Evolutionary conservation across 192 early-diverging fungal species (phyloP).

Genomic region (Umbelopsis vinacea): DNA sequence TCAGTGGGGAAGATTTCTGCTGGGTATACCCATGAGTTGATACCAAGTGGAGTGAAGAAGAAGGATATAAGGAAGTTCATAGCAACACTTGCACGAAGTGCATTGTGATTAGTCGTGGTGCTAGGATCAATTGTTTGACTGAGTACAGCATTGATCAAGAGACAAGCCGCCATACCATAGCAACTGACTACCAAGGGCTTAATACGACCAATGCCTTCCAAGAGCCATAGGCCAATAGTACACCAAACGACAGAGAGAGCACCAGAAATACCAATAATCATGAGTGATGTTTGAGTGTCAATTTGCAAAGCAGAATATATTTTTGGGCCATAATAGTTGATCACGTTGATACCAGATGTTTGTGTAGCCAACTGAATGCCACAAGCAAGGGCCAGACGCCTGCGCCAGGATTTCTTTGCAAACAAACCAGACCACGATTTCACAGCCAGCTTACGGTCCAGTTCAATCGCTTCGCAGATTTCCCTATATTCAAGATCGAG

Average conservation of each 20-base stretch:
- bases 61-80: constrained; percentile 67
- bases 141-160: constrained; percentile 17
- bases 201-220: constrained; percentile 18
- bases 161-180: constrained; percentile 20
- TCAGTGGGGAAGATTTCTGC: constrained; percentile 78
- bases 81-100: constrained; percentile 47
- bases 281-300: constrained; percentile 14
- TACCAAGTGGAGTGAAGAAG: constrained; percentile 80
- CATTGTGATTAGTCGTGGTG: constrained; percentile 4
- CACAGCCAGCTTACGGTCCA: constrained; percentile 52
- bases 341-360: constrained; percentile 71
- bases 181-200: constrained; percentile 18
- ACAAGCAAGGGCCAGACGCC: constrained; percentile 51
- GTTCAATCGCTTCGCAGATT: constrained; percentile 52
- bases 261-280: constrained; percentile 23
- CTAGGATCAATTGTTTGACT: constrained; percentile 11
- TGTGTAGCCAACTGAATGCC: constrained; percentile 65
- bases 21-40: constrained; percentile 77
- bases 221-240: constrained; percentile 14
- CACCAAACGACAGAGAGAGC: constrained; percentile 18
- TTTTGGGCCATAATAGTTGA: constrained; percentile 65
- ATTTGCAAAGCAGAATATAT: constrained; percentile 35
- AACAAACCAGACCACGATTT: constrained; percentile 50
- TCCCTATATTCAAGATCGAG: constrained; percentile 51
- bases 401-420: constrained; percentile 46